Conservation (phyloP, 2,329 filamentous ascomycete species). For the Colletotrichum horii region DNA sequence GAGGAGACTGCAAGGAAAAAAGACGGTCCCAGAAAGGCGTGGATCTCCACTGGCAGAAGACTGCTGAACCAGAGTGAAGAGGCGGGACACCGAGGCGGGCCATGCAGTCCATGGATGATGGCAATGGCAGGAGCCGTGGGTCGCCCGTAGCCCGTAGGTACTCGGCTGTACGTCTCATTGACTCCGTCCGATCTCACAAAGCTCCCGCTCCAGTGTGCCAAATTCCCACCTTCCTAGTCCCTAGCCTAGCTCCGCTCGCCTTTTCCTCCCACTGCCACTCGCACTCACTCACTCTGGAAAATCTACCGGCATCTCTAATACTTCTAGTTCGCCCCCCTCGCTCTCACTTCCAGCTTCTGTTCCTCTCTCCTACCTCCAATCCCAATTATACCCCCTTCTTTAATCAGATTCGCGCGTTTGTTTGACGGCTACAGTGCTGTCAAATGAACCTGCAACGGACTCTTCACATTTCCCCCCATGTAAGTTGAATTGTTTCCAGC, state of each 20-base stretch:
- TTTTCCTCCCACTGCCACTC: neutral
- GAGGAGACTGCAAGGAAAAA: neutral
- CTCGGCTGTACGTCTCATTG: conserved; percentile 13
- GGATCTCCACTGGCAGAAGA: neutral
- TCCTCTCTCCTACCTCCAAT: conserved; percentile 18
- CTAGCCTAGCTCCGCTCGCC: neutral
- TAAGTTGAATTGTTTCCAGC: conserved; percentile 46
- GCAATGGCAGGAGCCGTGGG: neutral
- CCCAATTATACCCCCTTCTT: conserved; percentile 21
- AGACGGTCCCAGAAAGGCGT: neutral
- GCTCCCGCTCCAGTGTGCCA: neutral
- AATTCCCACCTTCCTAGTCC: neutral
- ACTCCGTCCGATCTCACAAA: conserved; percentile 16
- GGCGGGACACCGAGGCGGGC: neutral
- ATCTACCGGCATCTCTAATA: conserved; percentile 14
- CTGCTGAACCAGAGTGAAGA: neutral
- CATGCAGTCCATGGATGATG: neutral
- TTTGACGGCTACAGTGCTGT: conserved; percentile 86
- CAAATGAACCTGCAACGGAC: conserved; percentile 97
- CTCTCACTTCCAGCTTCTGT: neutral
- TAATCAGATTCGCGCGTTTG: conserved; percentile 73
- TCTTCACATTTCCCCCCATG: conserved; percentile 65
- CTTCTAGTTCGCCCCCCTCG: conserved; percentile 18
- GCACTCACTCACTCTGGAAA: neutral
- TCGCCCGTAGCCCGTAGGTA: neutral